Conservation (phyloP, 768 basidiomycete species). For the Calvatia gigantea region DNA sequence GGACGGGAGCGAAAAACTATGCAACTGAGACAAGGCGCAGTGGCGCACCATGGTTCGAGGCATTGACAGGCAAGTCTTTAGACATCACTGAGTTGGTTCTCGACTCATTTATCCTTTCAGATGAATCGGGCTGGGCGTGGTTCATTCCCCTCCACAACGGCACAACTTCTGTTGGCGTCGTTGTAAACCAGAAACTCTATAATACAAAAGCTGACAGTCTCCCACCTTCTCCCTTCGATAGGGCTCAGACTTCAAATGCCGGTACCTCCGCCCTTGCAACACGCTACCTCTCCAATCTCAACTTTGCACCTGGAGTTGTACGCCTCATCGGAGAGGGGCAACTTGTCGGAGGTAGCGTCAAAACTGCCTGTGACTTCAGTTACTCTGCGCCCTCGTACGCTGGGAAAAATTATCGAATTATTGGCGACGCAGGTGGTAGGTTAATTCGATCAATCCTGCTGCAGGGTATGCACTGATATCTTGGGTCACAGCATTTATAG, state of each 20-base stretch:
- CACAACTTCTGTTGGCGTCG: slow-evolving; percentile 58
- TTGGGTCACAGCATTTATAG: slow-evolving; percentile 47
- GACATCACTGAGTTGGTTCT: not conserved
- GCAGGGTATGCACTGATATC: slow-evolving; percentile 1
- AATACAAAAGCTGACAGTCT: slow-evolving; percentile 29
- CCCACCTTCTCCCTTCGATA: slow-evolving; percentile 26
- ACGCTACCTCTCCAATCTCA: slow-evolving; percentile 43
- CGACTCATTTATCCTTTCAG: slow-evolving; percentile 26
- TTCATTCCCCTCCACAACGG: slow-evolving; percentile 67
- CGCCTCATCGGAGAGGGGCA: slow-evolving; percentile 37
- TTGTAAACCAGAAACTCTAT: slow-evolving; percentile 53
- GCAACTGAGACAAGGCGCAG: slow-evolving; percentile 44
- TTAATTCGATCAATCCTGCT: slow-evolving; percentile 5
- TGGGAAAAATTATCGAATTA: slow-evolving; percentile 50
- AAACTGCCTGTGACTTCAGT: slow-evolving; percentile 58
- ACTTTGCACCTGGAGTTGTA: slow-evolving; percentile 44
- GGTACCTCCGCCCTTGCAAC: slow-evolving; percentile 25
- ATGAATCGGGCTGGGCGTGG: slow-evolving; percentile 73
- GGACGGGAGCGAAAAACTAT: slow-evolving; percentile 53
- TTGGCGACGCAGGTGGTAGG: slow-evolving; percentile 67
- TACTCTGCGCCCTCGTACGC: slow-evolving; percentile 60
- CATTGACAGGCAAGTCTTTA: slow-evolving; percentile 51
- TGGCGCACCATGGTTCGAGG: slow-evolving; percentile 69
- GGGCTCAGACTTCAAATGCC: slow-evolving; percentile 21
- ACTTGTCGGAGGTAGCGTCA: slow-evolving; percentile 40